Evolutionary conservation across 352 stramenopile species (phyloP).

Genomic region (Pythium biforme): DNA sequence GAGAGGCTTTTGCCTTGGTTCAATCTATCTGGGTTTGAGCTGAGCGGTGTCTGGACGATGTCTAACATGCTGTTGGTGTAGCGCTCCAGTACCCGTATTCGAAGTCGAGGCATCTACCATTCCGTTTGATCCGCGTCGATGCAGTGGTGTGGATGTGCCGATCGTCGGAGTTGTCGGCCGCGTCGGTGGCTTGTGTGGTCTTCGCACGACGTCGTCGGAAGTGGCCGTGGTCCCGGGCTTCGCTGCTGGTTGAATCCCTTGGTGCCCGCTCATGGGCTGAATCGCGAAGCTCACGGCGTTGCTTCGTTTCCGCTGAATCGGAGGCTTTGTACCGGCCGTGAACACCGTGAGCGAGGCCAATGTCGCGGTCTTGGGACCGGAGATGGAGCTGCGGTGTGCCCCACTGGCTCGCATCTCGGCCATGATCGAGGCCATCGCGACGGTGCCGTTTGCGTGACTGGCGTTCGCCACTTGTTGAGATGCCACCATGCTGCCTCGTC

Average conservation of each 20-base stretch:
- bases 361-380: background rate
- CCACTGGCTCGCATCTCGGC: constrained; percentile 6
- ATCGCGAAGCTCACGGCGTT: constrained; percentile 19
- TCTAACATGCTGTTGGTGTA: too few relatives aligned
- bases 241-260: background rate
- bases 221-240: background rate
- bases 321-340: background rate
- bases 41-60: background rate
- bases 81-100: too few relatives aligned
- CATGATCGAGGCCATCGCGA: constrained; percentile 11
- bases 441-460: background rate
- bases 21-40: background rate
- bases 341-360: background rate
- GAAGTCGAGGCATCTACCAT: background rate
- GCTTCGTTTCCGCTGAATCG: constrained; percentile 19
- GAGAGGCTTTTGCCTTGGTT: too few relatives aligned
- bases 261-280: background rate
- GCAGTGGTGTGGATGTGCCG: background rate
- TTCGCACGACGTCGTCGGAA: background rate
- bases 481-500: background rate
- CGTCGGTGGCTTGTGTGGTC: background rate
- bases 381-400: background rate
- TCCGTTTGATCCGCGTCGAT: background rate
- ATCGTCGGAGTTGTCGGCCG: background rate
- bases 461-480: background rate